Conservation (phyloP, 306 rosid genomes). For the Malus domestica region DNA sequence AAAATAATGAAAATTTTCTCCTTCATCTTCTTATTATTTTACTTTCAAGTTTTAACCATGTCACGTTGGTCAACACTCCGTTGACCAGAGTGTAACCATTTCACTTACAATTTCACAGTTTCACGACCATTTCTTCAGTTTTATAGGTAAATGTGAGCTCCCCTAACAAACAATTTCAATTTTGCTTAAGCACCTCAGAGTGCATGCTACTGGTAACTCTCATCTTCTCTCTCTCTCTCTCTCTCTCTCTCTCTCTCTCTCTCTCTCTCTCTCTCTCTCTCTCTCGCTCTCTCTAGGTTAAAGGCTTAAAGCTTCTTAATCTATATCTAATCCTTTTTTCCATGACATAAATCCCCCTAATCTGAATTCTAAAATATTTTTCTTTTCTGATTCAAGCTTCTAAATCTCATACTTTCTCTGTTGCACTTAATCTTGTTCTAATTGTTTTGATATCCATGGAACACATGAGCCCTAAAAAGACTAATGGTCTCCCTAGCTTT, state of each 20-base stretch:
- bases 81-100: neutral
- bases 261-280: neutral
- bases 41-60: neutral
- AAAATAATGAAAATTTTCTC: neutral
- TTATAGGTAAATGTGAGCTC: neutral
- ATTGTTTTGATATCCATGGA: constrained; percentile 7
- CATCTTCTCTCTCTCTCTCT: neutral
- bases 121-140: neutral
- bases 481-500: constrained; percentile 21
- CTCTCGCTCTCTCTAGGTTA: neutral
- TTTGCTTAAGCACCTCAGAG: neutral
- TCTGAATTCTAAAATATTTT: neutral
- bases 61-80: neutral
- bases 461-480: neutral
- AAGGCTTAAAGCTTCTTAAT: neutral
- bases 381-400: neutral
- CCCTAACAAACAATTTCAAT: neutral
- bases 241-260: no score
- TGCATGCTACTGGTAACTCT: neutral
- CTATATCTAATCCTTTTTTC: neutral
- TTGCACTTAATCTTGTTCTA: neutral
- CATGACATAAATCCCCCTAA: neutral
- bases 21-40: neutral
- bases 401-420: neutral
- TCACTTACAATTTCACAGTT: neutral